phyloP scores from a whole-genome alignment of 495 filamentous ascomycete species.

The Cairneyella variabilis region DNA sequence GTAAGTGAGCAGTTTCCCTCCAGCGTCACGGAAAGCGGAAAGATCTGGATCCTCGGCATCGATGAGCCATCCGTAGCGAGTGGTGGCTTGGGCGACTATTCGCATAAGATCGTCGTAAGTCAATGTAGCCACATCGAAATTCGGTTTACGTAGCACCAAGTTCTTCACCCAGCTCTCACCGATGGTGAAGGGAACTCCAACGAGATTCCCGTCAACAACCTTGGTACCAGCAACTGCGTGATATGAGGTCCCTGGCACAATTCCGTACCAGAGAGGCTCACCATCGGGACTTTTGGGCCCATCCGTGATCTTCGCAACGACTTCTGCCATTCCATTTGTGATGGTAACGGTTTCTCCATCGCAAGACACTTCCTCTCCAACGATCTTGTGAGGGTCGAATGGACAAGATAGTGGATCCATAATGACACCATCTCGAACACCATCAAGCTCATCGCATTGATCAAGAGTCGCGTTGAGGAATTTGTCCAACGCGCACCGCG shows the following conservation, averaged over 20 bases:
- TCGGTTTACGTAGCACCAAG: slow-evolving; percentile 15
- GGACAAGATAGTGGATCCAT: slow-evolving; percentile 20
- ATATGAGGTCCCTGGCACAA: background rate
- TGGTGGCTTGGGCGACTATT: background rate
- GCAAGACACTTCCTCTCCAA: slow-evolving; percentile 4
- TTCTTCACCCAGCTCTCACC: slow-evolving; percentile 12
- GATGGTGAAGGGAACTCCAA: background rate
- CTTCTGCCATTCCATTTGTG: background rate
- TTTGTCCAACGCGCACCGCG: slow-evolving; percentile 29
- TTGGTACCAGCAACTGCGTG: slow-evolving; percentile 3
- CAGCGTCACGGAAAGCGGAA: slow-evolving; percentile 34
- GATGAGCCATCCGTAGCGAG: background rate
- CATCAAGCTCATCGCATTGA: slow-evolving; percentile 37
- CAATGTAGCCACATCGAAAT: too few species aligned
- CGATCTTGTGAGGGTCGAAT: background rate
- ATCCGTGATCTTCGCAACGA: background rate
- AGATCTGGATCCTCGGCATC: slow-evolving; percentile 31
- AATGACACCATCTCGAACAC: slow-evolving; percentile 34
- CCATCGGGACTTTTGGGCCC: slow-evolving; percentile 12
- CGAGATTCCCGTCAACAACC: slow-evolving; percentile 8
- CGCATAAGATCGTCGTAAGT: slow-evolving; percentile 14
- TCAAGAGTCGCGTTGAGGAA: slow-evolving; percentile 26
- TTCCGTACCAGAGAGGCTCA: slow-evolving; percentile 20
- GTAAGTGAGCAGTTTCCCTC: slow-evolving; percentile 48
- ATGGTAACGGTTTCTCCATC: background rate